Percentiles rank a stretch among this genome's conserved stretches.
phyloP scores from a whole-genome alignment of 2,329 filamentous ascomycete genomes.

The Diaporthe velutina region DNA sequence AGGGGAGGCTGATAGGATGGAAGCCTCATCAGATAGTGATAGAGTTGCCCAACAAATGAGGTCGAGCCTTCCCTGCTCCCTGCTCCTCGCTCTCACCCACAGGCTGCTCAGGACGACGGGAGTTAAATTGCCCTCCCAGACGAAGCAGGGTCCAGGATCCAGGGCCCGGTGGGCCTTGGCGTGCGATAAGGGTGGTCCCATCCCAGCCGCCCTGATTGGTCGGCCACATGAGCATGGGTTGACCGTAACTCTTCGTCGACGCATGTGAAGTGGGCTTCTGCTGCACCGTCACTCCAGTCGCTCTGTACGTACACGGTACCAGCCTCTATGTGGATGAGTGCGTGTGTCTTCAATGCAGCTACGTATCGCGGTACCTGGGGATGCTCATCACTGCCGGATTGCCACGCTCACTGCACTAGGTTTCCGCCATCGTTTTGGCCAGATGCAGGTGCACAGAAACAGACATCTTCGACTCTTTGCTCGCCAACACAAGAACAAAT shows the following conservation, averaged over 20 bases:
- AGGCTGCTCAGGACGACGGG: constrained; percentile 14
- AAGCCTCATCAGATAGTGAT: constrained; percentile 25
- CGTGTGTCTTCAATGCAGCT: neutral
- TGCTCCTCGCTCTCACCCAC: neutral
- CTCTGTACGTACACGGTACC: neutral
- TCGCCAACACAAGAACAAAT: neutral
- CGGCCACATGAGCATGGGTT: constrained; percentile 6
- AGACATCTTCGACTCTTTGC: neutral
- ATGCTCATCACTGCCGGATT: constrained; percentile 26
- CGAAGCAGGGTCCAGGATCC: constrained; percentile 27
- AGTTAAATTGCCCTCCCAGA: constrained; percentile 28
- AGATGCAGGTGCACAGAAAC: constrained; percentile 28
- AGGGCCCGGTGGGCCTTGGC: constrained; percentile 21
- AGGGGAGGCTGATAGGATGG: neutral
- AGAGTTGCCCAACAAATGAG: constrained; percentile 32
- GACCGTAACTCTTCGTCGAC: constrained; percentile 32
- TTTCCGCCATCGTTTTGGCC: constrained; percentile 28
- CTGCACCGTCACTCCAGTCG: constrained; percentile 18
- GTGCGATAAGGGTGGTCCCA: constrained; percentile 28
- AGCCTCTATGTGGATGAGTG: neutral
- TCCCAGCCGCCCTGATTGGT: constrained; percentile 9
- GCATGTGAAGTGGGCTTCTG: constrained; percentile 31
- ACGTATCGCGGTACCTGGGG: neutral
- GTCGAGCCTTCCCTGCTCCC: constrained; percentile 9
- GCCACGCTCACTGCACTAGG: constrained; percentile 18